These are phyloP conservation scores for Candida sithepensis DNA, from an alignment of 805 yeast species.

Conservation along the genomic window DNA sequence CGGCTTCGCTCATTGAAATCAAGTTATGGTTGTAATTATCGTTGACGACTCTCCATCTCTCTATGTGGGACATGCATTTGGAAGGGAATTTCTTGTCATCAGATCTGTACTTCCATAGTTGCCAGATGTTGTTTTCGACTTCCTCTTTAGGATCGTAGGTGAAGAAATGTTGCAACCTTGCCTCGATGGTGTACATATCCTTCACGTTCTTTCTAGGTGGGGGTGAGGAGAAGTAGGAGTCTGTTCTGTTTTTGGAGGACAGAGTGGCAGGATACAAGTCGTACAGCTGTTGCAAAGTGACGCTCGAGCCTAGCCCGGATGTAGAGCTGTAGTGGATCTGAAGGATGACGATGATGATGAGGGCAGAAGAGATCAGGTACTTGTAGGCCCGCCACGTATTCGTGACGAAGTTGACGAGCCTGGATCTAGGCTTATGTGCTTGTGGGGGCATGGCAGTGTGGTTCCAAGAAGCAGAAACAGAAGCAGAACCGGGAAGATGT, in stretches of 20 bases:
- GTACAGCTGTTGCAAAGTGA: constrained; percentile 1
- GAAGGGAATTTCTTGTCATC: constrained; percentile 22
- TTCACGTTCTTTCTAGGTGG: constrained; percentile 20
- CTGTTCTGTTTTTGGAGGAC: neutral
- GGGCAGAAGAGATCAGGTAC: constrained; percentile 7
- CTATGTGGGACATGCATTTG: constrained; percentile 14
- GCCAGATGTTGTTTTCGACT: constrained; percentile 31
- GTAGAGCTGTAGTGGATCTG: constrained; percentile 1
- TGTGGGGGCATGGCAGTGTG: neutral
- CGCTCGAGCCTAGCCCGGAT: neutral
- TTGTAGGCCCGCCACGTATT: constrained; percentile 9
- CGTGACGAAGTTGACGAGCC: neutral
- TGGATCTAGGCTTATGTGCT: neutral
- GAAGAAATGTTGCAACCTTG: constrained; percentile 21
- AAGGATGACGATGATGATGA: constrained; percentile 6
- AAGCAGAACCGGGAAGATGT: no score
- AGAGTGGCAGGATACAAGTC: constrained; percentile 9
- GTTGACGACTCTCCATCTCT: constrained; percentile 20
- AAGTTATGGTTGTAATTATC: constrained; percentile 22
- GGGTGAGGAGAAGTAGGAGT: neutral
- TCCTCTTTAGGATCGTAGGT: constrained; percentile 21
- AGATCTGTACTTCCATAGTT: constrained; percentile 23
- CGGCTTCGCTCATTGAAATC: constrained; percentile 16
- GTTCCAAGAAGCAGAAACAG: no score
- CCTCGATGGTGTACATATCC: constrained; percentile 25